These are phyloP conservation scores for Penicillium pancosmium DNA, from an alignment of 495 filamentous ascomycete species.

Conservation along the genomic window DNA sequence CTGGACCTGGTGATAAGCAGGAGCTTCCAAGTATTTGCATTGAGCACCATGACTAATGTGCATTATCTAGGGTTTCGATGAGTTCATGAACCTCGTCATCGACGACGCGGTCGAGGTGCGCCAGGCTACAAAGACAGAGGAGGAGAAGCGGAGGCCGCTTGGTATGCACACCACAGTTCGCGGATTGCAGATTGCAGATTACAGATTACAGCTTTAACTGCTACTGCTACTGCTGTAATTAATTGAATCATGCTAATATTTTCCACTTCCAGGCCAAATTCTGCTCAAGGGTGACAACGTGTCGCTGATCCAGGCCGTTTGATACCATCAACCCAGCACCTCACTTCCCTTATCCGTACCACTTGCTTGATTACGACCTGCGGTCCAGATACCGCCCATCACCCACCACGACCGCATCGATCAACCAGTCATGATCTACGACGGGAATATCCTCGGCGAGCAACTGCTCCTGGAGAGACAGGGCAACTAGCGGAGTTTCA, in stretches of 20 bases:
- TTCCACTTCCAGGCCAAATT: constrained; percentile 73
- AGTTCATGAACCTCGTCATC: constrained; percentile 98
- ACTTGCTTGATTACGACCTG: constrained; percentile 30
- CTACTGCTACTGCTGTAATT: not conserved
- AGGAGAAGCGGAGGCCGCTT: constrained; percentile 75
- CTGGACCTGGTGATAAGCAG: not conserved
- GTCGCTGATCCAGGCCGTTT: constrained; percentile 82
- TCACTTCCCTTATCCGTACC: not conserved
- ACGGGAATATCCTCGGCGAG: constrained; percentile 70
- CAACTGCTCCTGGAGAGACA: constrained; percentile 87
- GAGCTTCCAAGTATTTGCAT: not conserved
- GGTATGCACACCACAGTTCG: constrained; percentile 58
- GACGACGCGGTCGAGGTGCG: constrained; percentile 95
- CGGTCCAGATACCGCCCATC: constrained; percentile 48
- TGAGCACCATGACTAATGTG: not conserved
- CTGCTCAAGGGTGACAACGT: constrained; percentile 97
- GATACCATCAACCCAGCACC: constrained; percentile 2
- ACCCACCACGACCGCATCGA: constrained; percentile 69
- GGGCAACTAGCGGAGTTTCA: constrained; percentile 63
- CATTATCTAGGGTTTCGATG: constrained; percentile 78
- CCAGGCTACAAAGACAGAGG: constrained; percentile 76
- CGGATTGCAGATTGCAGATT: no score
- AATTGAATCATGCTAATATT: not conserved
- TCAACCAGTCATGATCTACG: constrained; percentile 62
- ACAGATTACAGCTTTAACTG: no score